Percentiles rank a stretch among this genome's conserved stretches.
Evolutionary conservation across 345 rosid genomes (phyloP).

Genomic region (Bruguiera gymnorhiza): DNA sequence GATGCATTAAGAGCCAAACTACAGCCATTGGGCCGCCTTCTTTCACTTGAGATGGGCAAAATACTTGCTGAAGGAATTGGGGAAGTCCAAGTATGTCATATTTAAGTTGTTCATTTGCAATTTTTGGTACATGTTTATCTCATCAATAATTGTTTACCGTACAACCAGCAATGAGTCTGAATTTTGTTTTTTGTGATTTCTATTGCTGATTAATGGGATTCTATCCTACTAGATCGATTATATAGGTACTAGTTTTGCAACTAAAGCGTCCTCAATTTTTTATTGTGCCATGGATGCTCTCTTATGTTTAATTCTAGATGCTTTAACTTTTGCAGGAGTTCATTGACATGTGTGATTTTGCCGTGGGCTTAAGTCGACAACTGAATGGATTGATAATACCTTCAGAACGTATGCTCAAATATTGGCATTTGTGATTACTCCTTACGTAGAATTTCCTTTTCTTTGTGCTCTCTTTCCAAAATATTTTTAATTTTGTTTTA

Average conservation of each 20-base stretch:
- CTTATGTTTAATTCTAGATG: slow-evolving; percentile 2
- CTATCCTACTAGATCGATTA: neutral
- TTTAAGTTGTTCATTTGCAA: neutral
- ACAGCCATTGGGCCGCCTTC: slow-evolving; percentile 74
- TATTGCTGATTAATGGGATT: neutral
- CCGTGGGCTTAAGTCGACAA: slow-evolving; percentile 93
- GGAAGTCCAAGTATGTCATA: slow-evolving; percentile 72
- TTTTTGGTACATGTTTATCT: neutral
- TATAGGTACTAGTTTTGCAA: too few species aligned
- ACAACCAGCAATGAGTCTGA: neutral
- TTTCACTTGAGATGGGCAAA: slow-evolving; percentile 98
- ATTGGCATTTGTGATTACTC: slow-evolving; percentile 6
- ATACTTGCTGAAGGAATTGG: slow-evolving; percentile 95
- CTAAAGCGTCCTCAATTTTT: too few species aligned
- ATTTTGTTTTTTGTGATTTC: neutral
- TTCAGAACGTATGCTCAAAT: slow-evolving; percentile 80
- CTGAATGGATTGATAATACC: slow-evolving; percentile 91
- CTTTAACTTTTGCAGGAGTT: slow-evolving; percentile 64
- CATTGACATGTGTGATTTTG: slow-evolving; percentile 96
- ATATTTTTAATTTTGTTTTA: slow-evolving; percentile 3
- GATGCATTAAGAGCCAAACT: slow-evolving; percentile 84
- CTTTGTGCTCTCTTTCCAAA: slow-evolving; percentile 6
- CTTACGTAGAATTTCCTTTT: neutral
- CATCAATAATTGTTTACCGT: neutral
- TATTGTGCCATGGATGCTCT: neutral